phyloP scores from a whole-genome alignment of 2,329 filamentous ascomycete genomes.

The Aspergillus neotritici region DNA sequence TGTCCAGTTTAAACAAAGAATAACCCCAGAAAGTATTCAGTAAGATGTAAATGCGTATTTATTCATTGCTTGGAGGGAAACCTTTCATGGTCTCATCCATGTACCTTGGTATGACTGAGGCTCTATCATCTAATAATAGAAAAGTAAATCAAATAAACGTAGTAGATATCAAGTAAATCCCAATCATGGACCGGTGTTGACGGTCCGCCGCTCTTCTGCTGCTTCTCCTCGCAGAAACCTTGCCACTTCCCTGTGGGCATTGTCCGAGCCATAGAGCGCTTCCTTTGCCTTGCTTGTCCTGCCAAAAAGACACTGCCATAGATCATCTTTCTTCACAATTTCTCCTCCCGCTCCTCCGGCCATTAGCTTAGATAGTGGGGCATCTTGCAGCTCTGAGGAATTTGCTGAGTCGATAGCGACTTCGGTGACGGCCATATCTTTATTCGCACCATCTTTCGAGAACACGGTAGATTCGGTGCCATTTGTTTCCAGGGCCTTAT shows the following conservation, averaged over 20 bases:
- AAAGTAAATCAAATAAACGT: not conserved
- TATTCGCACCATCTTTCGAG: conserved; percentile 8
- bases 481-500: conserved; percentile 1
- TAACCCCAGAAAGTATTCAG: not conserved
- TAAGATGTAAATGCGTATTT: not conserved
- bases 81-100: not conserved
- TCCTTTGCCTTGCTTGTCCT: conserved; percentile 33
- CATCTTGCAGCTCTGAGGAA: conserved; percentile 72
- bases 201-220: conserved; percentile 42
- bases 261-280: conserved; percentile 7
- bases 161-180: conserved; percentile 2
- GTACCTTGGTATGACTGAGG: not conserved
- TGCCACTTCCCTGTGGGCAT: conserved; percentile 42
- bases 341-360: conserved; percentile 70
- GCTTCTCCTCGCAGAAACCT: conserved; percentile 51
- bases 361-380: conserved; percentile 64
- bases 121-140: not conserved
- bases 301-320: conserved; percentile 88
- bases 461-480: not conserved
- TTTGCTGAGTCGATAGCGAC: conserved; percentile 76
- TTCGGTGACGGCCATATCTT: conserved; percentile 38
- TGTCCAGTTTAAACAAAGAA: not conserved
- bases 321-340: conserved; percentile 67
- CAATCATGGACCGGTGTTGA: not conserved
- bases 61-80: not conserved